Percentiles rank a stretch among this genome's conserved stretches.
Conservation (phyloP, 83 land plant species). For the Thuja plicata region DNA sequence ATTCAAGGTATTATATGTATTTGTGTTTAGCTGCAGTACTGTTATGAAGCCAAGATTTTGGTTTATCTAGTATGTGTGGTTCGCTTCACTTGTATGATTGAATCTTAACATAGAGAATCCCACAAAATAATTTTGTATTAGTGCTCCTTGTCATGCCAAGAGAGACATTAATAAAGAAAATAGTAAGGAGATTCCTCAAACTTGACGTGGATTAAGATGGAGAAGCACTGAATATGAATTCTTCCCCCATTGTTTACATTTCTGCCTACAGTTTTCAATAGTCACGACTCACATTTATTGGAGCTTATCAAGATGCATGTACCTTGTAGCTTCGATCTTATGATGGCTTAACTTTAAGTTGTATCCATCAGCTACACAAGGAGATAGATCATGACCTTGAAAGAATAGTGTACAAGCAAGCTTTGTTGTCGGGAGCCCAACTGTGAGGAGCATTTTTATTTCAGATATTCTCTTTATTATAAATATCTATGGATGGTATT, state of each 20-base stretch:
- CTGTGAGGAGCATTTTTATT: neutral
- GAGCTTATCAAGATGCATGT: neutral
- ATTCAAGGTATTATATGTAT: neutral
- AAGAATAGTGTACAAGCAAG: neutral
- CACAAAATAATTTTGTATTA: neutral
- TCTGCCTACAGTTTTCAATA: too few species aligned
- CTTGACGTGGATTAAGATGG: neutral
- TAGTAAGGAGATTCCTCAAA: neutral
- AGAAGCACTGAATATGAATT: neutral
- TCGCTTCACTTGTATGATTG: neutral
- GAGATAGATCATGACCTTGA: neutral
- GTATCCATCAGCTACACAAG: neutral
- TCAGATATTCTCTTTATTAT: neutral
- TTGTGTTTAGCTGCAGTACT: neutral
- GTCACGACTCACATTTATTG: neutral
- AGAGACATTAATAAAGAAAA: neutral
- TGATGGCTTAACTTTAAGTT: neutral
- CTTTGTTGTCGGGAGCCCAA: neutral
- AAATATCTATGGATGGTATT: neutral
- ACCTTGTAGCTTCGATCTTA: neutral
- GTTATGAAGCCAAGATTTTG: neutral
- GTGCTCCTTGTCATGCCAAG: neutral
- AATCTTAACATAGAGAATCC: neutral
- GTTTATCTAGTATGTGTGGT: neutral
- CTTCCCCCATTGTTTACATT: neutral